These are phyloP conservation scores for Trichoderma aggressivum DNA, from an alignment of 2,329 filamentous ascomycete species.

Conservation along the genomic window DNA sequence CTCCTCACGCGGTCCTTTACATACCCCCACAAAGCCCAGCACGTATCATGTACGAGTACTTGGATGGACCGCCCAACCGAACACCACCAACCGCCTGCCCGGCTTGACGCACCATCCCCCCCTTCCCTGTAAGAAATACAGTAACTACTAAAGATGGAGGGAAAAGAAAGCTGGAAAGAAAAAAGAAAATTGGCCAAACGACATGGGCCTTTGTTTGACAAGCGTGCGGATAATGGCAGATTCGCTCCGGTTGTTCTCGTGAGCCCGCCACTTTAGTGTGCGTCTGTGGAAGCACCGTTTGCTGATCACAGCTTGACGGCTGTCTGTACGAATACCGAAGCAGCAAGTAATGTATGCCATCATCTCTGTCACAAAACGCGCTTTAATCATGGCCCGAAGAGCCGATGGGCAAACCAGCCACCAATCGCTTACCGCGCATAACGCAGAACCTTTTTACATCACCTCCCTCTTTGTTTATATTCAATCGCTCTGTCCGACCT, in stretches of 20 bases:
- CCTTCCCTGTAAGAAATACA: not conserved
- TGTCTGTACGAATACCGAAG: not conserved
- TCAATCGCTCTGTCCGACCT: not conserved
- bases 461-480: not conserved
- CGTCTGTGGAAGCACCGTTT: slow-evolving; percentile 10
- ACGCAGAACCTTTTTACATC: not conserved
- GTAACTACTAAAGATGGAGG: not conserved
- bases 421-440: not conserved
- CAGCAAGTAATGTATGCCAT: not conserved
- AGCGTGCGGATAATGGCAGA: not conserved
- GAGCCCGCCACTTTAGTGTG: slow-evolving; percentile 12
- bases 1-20: slow-evolving; percentile 9
- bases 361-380: not conserved
- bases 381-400: not conserved
- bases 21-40: slow-evolving; percentile 12
- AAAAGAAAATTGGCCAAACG: not conserved
- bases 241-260: slow-evolving; percentile 4
- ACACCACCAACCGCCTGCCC: slow-evolving; percentile 18
- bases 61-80: slow-evolving; percentile 14
- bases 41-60: slow-evolving; percentile 10
- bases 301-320: slow-evolving; percentile 14
- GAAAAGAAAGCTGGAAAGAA: not conserved
- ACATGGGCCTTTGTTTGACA: not conserved
- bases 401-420: not conserved
- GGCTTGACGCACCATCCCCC: slow-evolving; percentile 1